These are phyloP conservation scores for Serendipita sp. DNA, from an alignment of 1,284 basidiomycete species.

Conservation along the genomic window DNA sequence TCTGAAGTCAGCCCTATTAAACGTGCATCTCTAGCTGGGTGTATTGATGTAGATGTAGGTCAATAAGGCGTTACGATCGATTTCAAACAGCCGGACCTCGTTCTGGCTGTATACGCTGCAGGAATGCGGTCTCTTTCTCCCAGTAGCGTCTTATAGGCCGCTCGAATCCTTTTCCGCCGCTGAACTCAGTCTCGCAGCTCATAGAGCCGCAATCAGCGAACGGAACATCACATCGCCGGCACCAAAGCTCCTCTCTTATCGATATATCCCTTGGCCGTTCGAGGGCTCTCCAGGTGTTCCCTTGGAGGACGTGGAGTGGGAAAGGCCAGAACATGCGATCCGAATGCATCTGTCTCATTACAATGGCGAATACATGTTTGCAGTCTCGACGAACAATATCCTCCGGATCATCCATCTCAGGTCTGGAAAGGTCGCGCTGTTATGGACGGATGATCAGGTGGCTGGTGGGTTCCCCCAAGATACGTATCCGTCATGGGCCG, in stretches of 20 bases:
- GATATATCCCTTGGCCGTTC: neutral
- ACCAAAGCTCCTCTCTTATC: neutral
- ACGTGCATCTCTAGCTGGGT: neutral
- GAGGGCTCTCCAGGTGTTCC: neutral
- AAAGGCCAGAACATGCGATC: neutral
- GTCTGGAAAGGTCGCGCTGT: neutral
- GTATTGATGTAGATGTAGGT: neutral
- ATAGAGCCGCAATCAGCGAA: neutral
- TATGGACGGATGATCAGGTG: neutral
- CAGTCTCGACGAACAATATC: neutral
- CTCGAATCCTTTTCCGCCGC: neutral
- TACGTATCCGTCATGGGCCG: neutral
- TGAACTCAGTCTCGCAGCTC: neutral
- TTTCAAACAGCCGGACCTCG: neutral
- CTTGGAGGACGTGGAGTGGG: neutral
- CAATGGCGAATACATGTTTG: neutral
- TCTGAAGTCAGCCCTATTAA: neutral
- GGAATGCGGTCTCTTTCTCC: neutral
- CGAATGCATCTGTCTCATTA: slow-evolving; percentile 1
- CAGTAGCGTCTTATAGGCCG: neutral
- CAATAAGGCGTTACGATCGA: neutral
- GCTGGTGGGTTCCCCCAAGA: neutral
- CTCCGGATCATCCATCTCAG: slow-evolving; percentile 1
- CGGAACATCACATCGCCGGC: neutral
- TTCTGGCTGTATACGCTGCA: neutral